Evolutionary conservation across 768 basidiomycete species (phyloP).

Genomic region (Multifurca ochricompacta): DNA sequence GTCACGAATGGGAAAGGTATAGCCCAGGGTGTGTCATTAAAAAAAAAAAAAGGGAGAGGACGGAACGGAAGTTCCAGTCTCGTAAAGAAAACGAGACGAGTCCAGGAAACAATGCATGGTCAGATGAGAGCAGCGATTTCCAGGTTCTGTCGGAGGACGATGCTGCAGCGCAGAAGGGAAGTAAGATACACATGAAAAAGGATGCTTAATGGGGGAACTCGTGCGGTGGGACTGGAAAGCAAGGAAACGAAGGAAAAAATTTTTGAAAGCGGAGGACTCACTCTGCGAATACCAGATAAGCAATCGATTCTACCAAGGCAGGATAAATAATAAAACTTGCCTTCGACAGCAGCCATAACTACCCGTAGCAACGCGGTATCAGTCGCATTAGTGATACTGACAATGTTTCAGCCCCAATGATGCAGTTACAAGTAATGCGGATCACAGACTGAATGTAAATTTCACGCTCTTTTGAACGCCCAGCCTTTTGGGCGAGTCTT

Average conservation of each 20-base stretch:
- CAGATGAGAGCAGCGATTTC: conserved; percentile 59
- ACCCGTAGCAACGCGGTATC: conserved; percentile 84
- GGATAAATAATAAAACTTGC: conserved; percentile 36
- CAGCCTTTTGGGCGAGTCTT: conserved; percentile 76
- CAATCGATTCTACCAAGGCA: conserved; percentile 10
- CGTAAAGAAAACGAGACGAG: conserved; percentile 13
- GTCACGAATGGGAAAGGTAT: conserved; percentile 7
- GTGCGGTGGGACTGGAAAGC: conserved; percentile 24
- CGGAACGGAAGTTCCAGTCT: background rate
- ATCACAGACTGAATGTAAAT: conserved; percentile 84
- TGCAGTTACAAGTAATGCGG: conserved; percentile 5
- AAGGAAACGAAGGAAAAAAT: conserved; percentile 23
- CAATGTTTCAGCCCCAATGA: conserved; percentile 16
- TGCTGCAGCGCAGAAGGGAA: conserved; percentile 38
- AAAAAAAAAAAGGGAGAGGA: conserved; percentile 4
- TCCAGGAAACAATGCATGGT: conserved; percentile 16
- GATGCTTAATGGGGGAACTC: conserved; percentile 28
- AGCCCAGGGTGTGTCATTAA: conserved; percentile 8
- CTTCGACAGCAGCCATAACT: conserved; percentile 95
- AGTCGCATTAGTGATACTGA: conserved; percentile 81
- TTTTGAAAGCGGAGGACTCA: conserved; percentile 46
- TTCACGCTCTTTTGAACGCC: conserved; percentile 77
- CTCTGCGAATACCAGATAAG: conserved; percentile 38
- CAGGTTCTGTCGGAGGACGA: conserved; percentile 59
- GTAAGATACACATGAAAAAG: conserved; percentile 25